A percentile compares a stretch with the other conserved stretches of the same genome.
Conservation (phyloP, 176 grass and related monocot species). For the Alloteropsis semialata region DNA sequence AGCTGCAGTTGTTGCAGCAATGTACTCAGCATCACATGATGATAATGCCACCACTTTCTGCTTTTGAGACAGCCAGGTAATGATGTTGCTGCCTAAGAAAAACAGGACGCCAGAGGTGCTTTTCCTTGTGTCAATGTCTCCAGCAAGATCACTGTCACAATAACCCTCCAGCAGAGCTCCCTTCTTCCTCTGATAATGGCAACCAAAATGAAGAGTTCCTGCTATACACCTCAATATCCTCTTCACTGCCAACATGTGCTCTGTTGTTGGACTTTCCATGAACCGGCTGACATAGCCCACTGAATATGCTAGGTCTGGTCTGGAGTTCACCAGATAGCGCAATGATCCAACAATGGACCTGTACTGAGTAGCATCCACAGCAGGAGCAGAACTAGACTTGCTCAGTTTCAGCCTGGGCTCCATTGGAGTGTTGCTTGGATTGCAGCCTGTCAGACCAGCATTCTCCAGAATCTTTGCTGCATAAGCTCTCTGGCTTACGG, state of each 20-base stretch:
- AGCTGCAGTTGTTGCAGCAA: background rate
- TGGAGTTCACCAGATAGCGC: no score
- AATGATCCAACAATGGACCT: no score
- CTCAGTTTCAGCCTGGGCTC: no score
- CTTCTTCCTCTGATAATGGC: background rate
- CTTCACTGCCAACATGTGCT: background rate
- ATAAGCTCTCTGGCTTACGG: no score
- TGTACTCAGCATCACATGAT: background rate
- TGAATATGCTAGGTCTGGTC: no score
- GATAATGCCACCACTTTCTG: background rate
- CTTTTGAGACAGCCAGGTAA: background rate
- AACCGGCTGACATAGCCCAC: background rate
- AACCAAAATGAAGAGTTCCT: background rate
- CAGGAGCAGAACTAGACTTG: no score
- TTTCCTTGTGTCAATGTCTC: no score
- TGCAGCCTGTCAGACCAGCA: no score
- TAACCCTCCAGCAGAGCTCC: background rate
- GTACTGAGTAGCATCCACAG: no score
- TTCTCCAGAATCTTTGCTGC: no score
- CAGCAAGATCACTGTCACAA: background rate
- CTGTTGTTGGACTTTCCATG: background rate
- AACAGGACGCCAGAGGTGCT: background rate
- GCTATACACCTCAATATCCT: background rate
- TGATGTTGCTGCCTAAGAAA: background rate
- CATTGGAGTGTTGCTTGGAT: no score